phyloP scores from a whole-genome alignment of 208 protist genomes.

The Leishmania mexicana region DNA sequence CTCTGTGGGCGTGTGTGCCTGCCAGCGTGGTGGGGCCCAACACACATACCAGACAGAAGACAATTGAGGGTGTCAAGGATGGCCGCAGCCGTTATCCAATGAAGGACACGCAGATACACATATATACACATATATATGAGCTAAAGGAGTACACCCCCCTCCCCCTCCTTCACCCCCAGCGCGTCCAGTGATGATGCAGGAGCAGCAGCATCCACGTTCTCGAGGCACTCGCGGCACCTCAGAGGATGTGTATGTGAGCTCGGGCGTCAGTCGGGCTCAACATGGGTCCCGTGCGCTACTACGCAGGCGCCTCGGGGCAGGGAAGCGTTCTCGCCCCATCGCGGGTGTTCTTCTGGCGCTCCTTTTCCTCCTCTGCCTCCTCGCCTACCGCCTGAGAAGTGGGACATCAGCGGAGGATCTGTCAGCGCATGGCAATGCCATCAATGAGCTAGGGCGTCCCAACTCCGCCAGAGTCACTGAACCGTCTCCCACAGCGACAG shows the following conservation, averaged over 20 bases:
- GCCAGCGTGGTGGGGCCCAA: not conserved
- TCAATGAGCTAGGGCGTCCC: not conserved
- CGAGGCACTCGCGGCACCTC: not conserved
- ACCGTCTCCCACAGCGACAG: not conserved
- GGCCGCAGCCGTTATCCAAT: not conserved
- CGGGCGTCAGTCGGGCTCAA: not conserved
- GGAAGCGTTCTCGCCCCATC: not conserved
- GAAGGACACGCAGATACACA: not conserved
- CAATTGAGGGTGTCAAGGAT: not conserved
- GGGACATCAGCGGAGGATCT: not conserved
- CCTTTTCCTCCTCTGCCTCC: not conserved
- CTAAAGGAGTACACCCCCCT: too few species aligned
- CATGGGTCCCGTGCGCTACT: not conserved
- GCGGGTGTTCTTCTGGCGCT: not conserved
- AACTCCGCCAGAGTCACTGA: not conserved
- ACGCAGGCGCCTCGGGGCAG: not conserved
- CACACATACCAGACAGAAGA: not conserved
- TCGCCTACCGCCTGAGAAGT: not conserved
- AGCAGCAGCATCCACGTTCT: not conserved
- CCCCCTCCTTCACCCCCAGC: too few species aligned
- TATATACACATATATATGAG: too few species aligned
- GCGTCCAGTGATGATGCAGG: not conserved
- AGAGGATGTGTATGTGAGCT: not conserved
- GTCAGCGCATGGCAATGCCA: not conserved
- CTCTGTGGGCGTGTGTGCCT: not conserved